These are phyloP conservation scores for Piper betle DNA, from an alignment of 164 flowering plant species.

Conservation along the genomic window DNA sequence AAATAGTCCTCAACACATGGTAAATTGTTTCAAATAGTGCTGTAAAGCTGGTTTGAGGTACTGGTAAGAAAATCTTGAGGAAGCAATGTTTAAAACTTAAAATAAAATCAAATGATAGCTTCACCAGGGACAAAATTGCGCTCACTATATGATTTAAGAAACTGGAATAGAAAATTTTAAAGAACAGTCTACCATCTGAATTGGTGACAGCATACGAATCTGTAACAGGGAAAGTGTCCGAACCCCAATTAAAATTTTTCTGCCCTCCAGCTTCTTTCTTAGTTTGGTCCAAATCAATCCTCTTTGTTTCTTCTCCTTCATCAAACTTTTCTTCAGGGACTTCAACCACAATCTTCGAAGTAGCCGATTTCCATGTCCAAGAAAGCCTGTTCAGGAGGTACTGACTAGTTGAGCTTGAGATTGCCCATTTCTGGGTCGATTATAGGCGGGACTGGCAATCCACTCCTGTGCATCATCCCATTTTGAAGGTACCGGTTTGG, in stretches of 20 bases:
- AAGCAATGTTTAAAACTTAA: neutral
- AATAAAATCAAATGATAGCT: neutral
- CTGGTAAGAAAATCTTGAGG: neutral
- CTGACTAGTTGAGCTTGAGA: slow-evolving; percentile 22
- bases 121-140: neutral
- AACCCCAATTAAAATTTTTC: slow-evolving; percentile 41
- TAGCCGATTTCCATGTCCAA: slow-evolving; percentile 38
- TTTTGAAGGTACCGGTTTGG: slow-evolving; percentile 73
- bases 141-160: no score
- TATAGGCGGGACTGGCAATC: slow-evolving; percentile 80
- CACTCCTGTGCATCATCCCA: slow-evolving; percentile 98
- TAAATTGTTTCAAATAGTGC: no score
- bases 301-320: slow-evolving; percentile 68
- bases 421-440: slow-evolving; percentile 29
- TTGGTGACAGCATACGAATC: slow-evolving; percentile 39
- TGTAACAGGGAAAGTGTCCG: slow-evolving; percentile 24
- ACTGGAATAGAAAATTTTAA: no score
- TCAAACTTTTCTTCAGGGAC: slow-evolving; percentile 49
- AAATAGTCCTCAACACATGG: no score
- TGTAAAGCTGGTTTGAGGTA: no score
- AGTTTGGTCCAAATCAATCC: slow-evolving; percentile 40
- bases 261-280: slow-evolving; percentile 32
- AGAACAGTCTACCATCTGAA: slow-evolving; percentile 39
- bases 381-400: slow-evolving; percentile 24
- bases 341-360: slow-evolving; percentile 51